Conservation (phyloP, 371 early-diverging fungal genomes). For the Rhizopus delemar region DNA sequence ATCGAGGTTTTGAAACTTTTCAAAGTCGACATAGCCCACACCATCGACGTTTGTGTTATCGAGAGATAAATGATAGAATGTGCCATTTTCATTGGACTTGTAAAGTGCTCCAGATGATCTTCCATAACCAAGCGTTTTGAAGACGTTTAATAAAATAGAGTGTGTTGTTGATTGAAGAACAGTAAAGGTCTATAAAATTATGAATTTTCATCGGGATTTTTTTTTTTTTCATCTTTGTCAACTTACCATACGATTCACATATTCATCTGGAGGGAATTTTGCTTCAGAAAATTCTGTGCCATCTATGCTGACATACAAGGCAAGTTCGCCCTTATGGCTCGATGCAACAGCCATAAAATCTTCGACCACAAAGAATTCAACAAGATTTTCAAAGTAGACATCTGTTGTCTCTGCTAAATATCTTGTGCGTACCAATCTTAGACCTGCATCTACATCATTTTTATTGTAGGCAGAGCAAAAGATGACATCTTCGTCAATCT, state of each 20-base stretch:
- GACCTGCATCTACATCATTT: slow-evolving; percentile 54
- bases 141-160: slow-evolving; percentile 74
- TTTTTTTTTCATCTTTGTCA: background rate
- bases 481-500: slow-evolving; percentile 65
- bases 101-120: slow-evolving; percentile 80
- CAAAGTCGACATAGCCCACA: slow-evolving; percentile 83
- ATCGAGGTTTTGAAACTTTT: slow-evolving; percentile 80
- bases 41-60: slow-evolving; percentile 78
- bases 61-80: slow-evolving; percentile 71
- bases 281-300: slow-evolving; percentile 72
- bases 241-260: slow-evolving; percentile 50
- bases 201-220: background rate
- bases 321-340: slow-evolving; percentile 51
- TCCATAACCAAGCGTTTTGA: slow-evolving; percentile 50
- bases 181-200: slow-evolving; percentile 56
- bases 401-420: slow-evolving; percentile 41
- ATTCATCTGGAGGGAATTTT: slow-evolving; percentile 73
- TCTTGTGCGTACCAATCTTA: slow-evolving; percentile 57
- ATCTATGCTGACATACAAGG: slow-evolving; percentile 71
- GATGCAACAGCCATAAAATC: slow-evolving; percentile 75
- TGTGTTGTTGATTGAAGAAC: slow-evolving; percentile 78
- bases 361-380: slow-evolving; percentile 66
- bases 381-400: slow-evolving; percentile 51
- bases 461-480: slow-evolving; percentile 71
- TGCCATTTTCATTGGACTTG: slow-evolving; percentile 82